phyloP scores from a whole-genome alignment of 2,329 filamentous ascomycete species.

The Aspergillus pseudonomiae region DNA sequence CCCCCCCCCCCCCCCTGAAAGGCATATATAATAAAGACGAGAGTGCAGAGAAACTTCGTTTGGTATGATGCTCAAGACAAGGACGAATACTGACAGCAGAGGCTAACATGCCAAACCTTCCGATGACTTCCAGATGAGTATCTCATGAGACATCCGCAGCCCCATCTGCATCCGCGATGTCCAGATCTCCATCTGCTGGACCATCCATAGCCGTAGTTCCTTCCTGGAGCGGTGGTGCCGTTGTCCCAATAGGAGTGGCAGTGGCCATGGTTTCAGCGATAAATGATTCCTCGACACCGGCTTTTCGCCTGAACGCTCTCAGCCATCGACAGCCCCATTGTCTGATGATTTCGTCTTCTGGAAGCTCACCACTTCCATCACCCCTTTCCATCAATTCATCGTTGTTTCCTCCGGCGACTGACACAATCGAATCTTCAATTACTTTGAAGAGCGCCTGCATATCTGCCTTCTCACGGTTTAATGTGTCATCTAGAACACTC shows the following conservation, averaged over 20 bases:
- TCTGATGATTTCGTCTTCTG: slow-evolving; percentile 67
- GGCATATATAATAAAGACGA: slow-evolving; percentile 11
- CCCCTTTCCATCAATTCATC: slow-evolving; percentile 72
- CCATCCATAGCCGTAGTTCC: slow-evolving; percentile 15
- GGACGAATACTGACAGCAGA: not conserved
- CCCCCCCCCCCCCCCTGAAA: not conserved
- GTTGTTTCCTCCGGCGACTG: slow-evolving; percentile 72
- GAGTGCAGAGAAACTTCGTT: not conserved
- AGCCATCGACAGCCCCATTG: slow-evolving; percentile 87
- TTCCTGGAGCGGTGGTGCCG: slow-evolving; percentile 29
- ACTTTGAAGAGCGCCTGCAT: slow-evolving; percentile 80
- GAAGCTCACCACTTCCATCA: slow-evolving; percentile 55
- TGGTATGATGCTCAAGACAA: not conserved
- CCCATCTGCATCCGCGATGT: slow-evolving; percentile 26
- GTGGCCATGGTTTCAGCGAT: slow-evolving; percentile 59
- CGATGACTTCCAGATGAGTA: not conserved
- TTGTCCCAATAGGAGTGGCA: slow-evolving; percentile 48
- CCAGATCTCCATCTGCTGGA: slow-evolving; percentile 33
- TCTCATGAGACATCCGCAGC: slow-evolving; percentile 14
- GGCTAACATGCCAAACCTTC: not conserved
- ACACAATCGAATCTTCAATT: slow-evolving; percentile 75
- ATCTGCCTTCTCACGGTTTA: slow-evolving; percentile 68
- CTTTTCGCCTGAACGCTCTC: slow-evolving; percentile 78
- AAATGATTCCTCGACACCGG: slow-evolving; percentile 80
- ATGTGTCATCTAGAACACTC: slow-evolving; percentile 65